Evolutionary conservation across 2,329 filamentous ascomycete genomes (phyloP), one percentile per base, ranked within the genome.

Genomic region (Septoria petroselini): DNA sequence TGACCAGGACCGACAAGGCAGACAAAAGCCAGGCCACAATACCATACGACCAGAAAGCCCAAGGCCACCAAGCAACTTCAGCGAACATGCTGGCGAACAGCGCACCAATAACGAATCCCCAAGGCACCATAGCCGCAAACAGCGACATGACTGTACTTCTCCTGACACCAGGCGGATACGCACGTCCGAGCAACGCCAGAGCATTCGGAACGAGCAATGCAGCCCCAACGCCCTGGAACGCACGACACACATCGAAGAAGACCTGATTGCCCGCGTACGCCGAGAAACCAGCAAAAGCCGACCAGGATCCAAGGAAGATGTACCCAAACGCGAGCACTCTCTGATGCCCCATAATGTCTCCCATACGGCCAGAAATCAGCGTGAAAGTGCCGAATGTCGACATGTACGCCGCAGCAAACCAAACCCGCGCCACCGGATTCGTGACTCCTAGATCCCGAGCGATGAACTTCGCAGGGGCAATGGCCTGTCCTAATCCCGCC

Each of bases 321-420:
- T 67, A 72, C 2, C 71, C 71, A 44, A 71, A 62, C 18, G 65
- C 61, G 34, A 72, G 66, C 31, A 73, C 59, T n/a, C 64, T 58
- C 54, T 71, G 70, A 61, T 74, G 67, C 19, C 71, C 71, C 31
- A 71, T 58, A 9, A 71, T 69, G 45, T 73, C 71, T 29, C 71
- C 71, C 45, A 73, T 58, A 14, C 71, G 66, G 8, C 72, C 72
- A 15, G 69, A 67, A 8, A 73, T 69, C 18, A 74, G 64, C 41
- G 74, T 73, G 55, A 73, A 73, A 1, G 71, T 73, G 25, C 72
- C 71, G 12, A 71, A 68, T 1, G 71, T 72, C 37, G 73, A 59
- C 39, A 62, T 65, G 62, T 70, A 75, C 4, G 64, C 69, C 9
- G 71, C 70, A 42, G 71, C 65, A 49, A 73, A 68, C 71, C 71